A percentile compares a stretch with the other conserved stretches of the same genome.
Conservation (phyloP, 108 stramenopile species). For the Nitzschia sp. region DNA sequence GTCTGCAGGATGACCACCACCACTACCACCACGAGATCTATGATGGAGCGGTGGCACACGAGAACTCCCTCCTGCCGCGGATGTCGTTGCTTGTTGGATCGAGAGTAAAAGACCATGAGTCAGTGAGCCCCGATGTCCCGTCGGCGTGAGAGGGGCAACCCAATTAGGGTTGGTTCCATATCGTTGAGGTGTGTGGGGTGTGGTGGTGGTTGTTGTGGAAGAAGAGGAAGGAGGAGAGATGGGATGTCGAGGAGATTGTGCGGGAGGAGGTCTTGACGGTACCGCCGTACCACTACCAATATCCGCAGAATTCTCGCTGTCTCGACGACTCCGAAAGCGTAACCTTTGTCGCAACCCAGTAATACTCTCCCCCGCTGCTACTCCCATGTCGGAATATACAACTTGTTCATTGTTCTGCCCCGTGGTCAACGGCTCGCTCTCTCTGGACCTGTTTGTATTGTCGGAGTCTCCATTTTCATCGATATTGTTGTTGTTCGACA, state of each 20-base stretch:
- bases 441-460: too few species aligned
- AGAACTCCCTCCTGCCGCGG: too few species aligned
- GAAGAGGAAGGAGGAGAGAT: constrained; percentile 8
- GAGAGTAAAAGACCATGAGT: constrained; percentile 37
- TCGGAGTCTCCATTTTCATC: too few species aligned
- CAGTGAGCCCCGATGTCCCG: constrained; percentile 33
- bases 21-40: too few species aligned
- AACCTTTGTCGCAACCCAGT: constrained; percentile 16
- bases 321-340: constrained; percentile 13
- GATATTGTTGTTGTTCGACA: neutral
- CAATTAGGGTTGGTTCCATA: neutral
- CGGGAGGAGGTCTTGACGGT: constrained; percentile 1
- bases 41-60: constrained; percentile 17
- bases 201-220: too few species aligned
- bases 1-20: constrained; percentile 1
- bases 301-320: constrained; percentile 13
- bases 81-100: constrained; percentile 32
- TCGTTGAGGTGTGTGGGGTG: constrained; percentile 1
- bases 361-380: neutral
- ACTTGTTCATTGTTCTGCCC: too few species aligned
- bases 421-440: too few species aligned
- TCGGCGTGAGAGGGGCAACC: constrained; percentile 25
- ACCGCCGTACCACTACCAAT: too few species aligned
- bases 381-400: neutral
- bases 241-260: constrained; percentile 12